Base-by-base conservation (phyloP, 2,329 filamentous ascomycete species). In the Xylariaceae sp. region DNA sequence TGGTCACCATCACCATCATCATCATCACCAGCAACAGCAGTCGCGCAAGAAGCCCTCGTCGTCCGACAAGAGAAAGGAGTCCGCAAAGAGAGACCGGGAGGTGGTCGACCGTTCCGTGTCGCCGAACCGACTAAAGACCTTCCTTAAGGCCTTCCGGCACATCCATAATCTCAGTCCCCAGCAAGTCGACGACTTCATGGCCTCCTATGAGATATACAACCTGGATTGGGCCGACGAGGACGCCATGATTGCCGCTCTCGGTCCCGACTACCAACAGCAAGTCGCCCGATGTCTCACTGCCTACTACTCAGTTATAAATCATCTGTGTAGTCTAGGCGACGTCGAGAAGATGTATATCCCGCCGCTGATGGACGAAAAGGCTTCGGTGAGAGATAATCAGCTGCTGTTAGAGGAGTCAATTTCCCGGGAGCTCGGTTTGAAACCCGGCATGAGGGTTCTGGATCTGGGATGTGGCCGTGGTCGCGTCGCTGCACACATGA, bases 261-360 rank as follows among this genome's bases (percentile, higher is more conserved):
- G 80, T 1, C 73, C 76, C 2, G 70, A 80, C 61, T 82, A 82
- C 67, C 77, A 78, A 65, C 66, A 77, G 47, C 78, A 76, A 47
- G 78, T 82, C 11, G 80, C 80, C 57, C 78, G 79, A 61, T 80
- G 79, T 58, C 74, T 82, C 55, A 74, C 75, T 54, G 69, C 79
- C 9, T 82, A 82, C 67, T 82, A 82, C 61, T 79, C 79, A 35
- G 78, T 82, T 11, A 70, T 82, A 37, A 82, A 82, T 66, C 80
- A 82, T 59, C 75, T 82, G 9, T 82, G 80, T 67, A 80, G 79
- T 30, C 74, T 82, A 9, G 80, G 80, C 39, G 78, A 81, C 49
- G 79, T 82, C n/a, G 80, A 82, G 66, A 82, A 82, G 70, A 82
- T 82, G 80, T 82, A 82, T 67, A 82, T 82, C 57, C 80, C 80